A percentile compares a stretch with the other conserved stretches of the same genome.
Conservation (phyloP, 202 grass and related monocot species). For the Dendrocalamus latiflorus region DNA sequence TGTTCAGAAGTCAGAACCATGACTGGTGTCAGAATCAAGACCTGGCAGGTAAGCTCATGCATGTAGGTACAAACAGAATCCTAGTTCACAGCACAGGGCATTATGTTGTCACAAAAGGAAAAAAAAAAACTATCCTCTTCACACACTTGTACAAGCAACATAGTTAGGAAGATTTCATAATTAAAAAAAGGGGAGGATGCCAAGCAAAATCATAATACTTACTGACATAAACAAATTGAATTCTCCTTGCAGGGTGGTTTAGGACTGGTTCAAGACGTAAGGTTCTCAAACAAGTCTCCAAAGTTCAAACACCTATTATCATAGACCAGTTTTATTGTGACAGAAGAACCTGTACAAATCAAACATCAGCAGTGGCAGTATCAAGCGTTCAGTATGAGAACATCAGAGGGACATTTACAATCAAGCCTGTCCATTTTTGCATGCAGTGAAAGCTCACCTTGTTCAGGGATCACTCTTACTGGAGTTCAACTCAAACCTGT, state of each 20-base stretch:
- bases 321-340: constrained; percentile 99
- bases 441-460: constrained; percentile 87
- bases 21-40: constrained; percentile 97
- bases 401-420: constrained; percentile 88
- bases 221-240: constrained; percentile 18
- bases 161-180: not conserved
- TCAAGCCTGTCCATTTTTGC: constrained; percentile 90
- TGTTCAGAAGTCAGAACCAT: constrained; percentile 66
- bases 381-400: constrained; percentile 90
- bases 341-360: constrained; percentile 65
- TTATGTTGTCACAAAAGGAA: not conserved
- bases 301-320: constrained; percentile 93
- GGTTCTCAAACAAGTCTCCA: constrained; percentile 87
- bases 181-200: not conserved
- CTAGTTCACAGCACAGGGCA: not conserved
- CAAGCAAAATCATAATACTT: constrained; percentile 1
- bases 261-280: constrained; percentile 81
- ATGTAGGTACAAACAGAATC: constrained; percentile 20
- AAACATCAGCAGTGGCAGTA: constrained; percentile 82
- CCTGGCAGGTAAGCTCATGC: constrained; percentile 77
- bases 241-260: constrained; percentile 67
- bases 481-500: constrained; percentile 64
- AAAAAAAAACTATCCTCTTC: not conserved
- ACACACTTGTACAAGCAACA: not conserved
- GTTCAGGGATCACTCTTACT: constrained; percentile 88